Percentiles rank a stretch among this genome's conserved stretches.
Evolutionary conservation across 805 yeast species (phyloP).

Genomic region (Ogataea allantospora): DNA sequence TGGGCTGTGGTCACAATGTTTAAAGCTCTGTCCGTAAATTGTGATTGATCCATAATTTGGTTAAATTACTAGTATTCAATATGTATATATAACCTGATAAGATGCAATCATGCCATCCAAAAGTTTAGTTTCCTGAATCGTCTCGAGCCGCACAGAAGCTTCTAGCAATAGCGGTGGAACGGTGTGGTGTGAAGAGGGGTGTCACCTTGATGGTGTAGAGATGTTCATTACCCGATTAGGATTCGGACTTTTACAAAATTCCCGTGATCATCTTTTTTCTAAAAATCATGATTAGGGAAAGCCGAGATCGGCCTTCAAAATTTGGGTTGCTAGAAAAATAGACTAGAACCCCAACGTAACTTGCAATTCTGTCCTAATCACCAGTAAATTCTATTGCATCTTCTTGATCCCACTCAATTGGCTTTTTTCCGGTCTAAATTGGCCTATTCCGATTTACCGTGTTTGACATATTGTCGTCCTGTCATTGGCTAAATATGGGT

Average conservation of each 20-base stretch:
- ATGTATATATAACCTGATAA: too few relatives aligned
- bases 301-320: conserved; percentile 10
- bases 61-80: too few relatives aligned
- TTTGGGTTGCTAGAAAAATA: neutral
- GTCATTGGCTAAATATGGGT: conserved; percentile 14
- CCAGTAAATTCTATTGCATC: neutral
- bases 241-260: conserved; percentile 3
- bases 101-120: too few relatives aligned
- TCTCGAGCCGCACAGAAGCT: conserved; percentile 10
- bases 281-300: conserved; percentile 1
- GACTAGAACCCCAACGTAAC: neutral
- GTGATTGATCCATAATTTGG: conserved; percentile 58
- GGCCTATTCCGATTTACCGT: conserved; percentile 1
- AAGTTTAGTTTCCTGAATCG: conserved; percentile 4
- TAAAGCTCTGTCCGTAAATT: conserved; percentile 92
- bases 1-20: conserved; percentile 76
- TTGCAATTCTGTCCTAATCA: neutral
- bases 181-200: neutral
- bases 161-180: conserved; percentile 4
- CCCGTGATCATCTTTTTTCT: conserved; percentile 3
- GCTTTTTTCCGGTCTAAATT: neutral
- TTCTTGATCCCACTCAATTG: neutral
- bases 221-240: neutral
- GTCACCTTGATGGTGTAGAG: conserved; percentile 1
- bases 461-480: conserved; percentile 16